Percentiles rank a stretch among this genome's conserved stretches.
These are phyloP conservation scores for Spiromastix sp. DNA, from an alignment of 2,329 filamentous ascomycete species.

Conservation along the genomic window DNA sequence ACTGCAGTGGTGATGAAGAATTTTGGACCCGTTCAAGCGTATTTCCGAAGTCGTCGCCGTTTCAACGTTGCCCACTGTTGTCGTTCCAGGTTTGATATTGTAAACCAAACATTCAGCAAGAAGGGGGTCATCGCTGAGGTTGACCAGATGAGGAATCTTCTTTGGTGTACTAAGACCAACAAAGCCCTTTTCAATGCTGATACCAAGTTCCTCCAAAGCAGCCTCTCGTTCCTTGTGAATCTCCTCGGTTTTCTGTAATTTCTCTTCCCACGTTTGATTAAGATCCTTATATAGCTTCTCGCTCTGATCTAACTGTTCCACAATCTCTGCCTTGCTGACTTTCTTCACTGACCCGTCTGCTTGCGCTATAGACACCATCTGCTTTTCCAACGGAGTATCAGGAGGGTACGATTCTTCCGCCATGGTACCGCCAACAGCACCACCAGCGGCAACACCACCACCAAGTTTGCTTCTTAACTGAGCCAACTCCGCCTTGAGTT, in stretches of 20 bases:
- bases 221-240: slow-evolving; percentile 97
- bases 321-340: slow-evolving; percentile 96
- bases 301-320: slow-evolving; percentile 88
- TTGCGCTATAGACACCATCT: slow-evolving; percentile 89
- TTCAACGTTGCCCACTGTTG: slow-evolving; percentile 89
- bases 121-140: slow-evolving; percentile 87
- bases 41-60: slow-evolving; percentile 78
- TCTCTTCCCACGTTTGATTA: slow-evolving; percentile 98
- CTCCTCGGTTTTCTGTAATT: slow-evolving; percentile 84
- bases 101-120: slow-evolving; percentile 95
- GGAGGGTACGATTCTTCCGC: slow-evolving; percentile 81
- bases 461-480: slow-evolving; percentile 78
- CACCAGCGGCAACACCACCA: slow-evolving; percentile 37
- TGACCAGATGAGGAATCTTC: slow-evolving; percentile 98
- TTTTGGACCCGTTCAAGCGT: slow-evolving; percentile 84
- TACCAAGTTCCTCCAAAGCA: slow-evolving; percentile 89
- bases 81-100: slow-evolving; percentile 91
- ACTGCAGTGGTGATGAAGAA: slow-evolving; percentile 81
- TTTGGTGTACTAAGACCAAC: slow-evolving; percentile 92
- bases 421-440: slow-evolving; percentile 36
- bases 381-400: slow-evolving; percentile 84
- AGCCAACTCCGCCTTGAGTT: slow-evolving; percentile 88
- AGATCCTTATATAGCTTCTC: slow-evolving; percentile 93
- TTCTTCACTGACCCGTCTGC: slow-evolving; percentile 81
- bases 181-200: slow-evolving; percentile 98